Base-by-base conservation (phyloP, 495 filamentous ascomycete genomes). In the Aspergillus sparsus region DNA sequence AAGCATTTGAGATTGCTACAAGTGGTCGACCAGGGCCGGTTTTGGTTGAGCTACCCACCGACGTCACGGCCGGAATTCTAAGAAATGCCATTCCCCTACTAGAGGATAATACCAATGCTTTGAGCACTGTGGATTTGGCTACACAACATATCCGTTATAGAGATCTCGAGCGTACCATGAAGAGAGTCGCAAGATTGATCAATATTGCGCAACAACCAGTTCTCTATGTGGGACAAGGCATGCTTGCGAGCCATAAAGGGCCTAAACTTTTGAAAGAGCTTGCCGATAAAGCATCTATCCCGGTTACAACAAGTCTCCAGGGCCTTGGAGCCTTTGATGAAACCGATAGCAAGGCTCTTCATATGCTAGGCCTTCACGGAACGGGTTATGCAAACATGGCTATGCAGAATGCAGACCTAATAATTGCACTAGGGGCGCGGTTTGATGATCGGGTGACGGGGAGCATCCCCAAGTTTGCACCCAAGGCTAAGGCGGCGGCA, bases 361-460 rank as follows among this genome's bases (percentile, higher is more conserved):
- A 85, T 62, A 87, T 87, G 83, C 76, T 87, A 11, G 85, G 85
- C 53, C 85, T 85, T 77, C 83, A 87, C 65, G 84, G 85, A 33
- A 84, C 83, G 8, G 80, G 80, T 6, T 87, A 82, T 65, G 84
- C 85, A 49, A 87, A 86, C 72, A 75, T 85, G 73, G 81, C 85
- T 18, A 86, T 87, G 65, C 85, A 87, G 67, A 79, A 85, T 58
- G 81, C 84, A n/a, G 85, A 87, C 59, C 63, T 87, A 56, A 78
- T 87, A 66, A 78, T 87, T 52, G 83, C 82, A 6, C 71, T 87
- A 12, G 85, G 85, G 39, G 83, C 82, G 6, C 79, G 85, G 15
- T 86, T 87, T 59, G 83, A 87, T 62, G 85, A 87, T 60, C 82
- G 84, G 53, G 84, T 85, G 21, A 85, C 83, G 5, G 75, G 79